Conservation (phyloP, 2,329 filamentous ascomycete species). For the Aspergillus neotritici region DNA sequence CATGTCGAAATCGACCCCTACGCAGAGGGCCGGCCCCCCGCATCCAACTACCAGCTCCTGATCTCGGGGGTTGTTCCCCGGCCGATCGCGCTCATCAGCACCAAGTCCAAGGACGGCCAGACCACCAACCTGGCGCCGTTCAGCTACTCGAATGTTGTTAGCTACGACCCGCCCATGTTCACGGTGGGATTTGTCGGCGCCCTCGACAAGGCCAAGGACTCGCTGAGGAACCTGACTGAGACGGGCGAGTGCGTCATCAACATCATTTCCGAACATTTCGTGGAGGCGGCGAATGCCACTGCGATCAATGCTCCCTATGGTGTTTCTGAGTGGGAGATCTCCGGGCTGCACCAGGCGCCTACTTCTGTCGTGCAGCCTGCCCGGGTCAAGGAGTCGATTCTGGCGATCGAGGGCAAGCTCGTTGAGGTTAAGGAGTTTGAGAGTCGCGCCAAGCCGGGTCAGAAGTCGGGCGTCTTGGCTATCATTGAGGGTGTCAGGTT, state of each 20-base stretch:
- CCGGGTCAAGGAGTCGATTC: conserved; percentile 74
- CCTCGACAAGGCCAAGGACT: conserved; percentile 65
- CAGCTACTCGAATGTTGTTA: conserved; percentile 76
- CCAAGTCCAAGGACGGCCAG: conserved; percentile 55
- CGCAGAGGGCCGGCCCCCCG: conserved; percentile 59
- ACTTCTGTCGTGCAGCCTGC: conserved; percentile 63
- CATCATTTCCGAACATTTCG: conserved; percentile 75
- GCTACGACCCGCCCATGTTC: conserved; percentile 83
- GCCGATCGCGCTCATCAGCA: conserved; percentile 65
- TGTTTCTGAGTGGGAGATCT: conserved; percentile 71
- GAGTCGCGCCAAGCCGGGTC: conserved; percentile 62
- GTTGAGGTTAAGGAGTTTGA: conserved; percentile 72
- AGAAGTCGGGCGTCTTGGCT: conserved; percentile 67
- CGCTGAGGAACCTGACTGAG: conserved; percentile 66
- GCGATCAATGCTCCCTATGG: conserved; percentile 73
- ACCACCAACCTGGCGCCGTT: conserved; percentile 78
- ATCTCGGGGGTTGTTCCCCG: conserved; percentile 78
- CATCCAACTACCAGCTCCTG: conserved; percentile 85
- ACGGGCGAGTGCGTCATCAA: conserved; percentile 76
- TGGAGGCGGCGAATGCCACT: conserved; percentile 83
- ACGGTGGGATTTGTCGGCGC: conserved; percentile 57
- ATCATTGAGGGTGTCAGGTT: conserved; percentile 80
- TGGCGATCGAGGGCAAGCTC: conserved; percentile 75
- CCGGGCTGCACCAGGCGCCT: conserved; percentile 65
- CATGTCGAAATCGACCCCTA: conserved; percentile 81